Base-by-base conservation (phyloP, 768 basidiomycete genomes). In the Lentinula guzmanii region DNA sequence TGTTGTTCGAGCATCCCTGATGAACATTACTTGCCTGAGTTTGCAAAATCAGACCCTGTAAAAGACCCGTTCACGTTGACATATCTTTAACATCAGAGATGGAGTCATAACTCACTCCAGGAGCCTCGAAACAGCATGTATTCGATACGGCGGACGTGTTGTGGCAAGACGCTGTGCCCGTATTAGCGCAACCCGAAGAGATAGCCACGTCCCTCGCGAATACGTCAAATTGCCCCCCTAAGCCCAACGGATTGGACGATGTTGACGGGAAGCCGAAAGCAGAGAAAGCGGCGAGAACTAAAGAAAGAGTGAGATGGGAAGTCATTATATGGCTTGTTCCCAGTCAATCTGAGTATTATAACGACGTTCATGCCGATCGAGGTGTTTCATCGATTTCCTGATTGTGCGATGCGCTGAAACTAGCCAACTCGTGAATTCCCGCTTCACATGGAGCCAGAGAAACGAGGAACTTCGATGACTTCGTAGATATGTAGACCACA, bases 101-200 rank as follows among this genome's bases (percentile, higher is more conserved):
- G 42, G 16, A 39, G 53, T 6, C 39, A 34, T 18, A 41, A 76
- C 83, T 58, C 67, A 89, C 86, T 62, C 86, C 82, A 16, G 87
- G 87, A 24, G 76, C 70, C 70, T 89, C 86, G 62, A 84, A 86
- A 69, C 89, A 90, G 69, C 89, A 90, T 10, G 76, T 68, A 60
- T 82, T 70, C 1, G 77, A 71, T 51, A 79, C 76, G 0, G 70
- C 59, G 0, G 82, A 72, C 1, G 78, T 75, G 63, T 81, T 83
- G 54, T 79, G 77, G 71, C 88, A 89, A 33, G 87, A 89, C 21
- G 71, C 67, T 3, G 75, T 66, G 1, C 82, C 79, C 45, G 74
- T 72, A 0, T 79, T 75, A 1, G 82, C 76, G 65, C 87, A 89
- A n/a, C 83, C 76, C 1, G 86, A 83, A 61, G 74, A 74, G 46